A percentile compares a stretch with the other conserved stretches of the same genome.
phyloP scores from a whole-genome alignment of 345 rosid species.

The Orychophragmus violaceus region DNA sequence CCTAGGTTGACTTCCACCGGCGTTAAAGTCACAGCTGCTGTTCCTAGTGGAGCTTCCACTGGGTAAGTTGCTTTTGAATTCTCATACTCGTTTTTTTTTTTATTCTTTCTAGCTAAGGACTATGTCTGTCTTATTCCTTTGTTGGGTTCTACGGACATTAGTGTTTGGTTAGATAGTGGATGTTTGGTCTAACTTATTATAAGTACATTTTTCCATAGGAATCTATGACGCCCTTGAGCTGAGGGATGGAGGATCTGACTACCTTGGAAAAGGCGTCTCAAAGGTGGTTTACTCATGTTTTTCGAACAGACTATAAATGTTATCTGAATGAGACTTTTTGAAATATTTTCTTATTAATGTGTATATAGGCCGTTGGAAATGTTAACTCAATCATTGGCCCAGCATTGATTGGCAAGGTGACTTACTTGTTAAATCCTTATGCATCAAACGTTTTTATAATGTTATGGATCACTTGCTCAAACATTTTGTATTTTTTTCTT shows the following conservation, averaged over 20 bases:
- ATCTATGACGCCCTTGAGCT: conserved; percentile 85
- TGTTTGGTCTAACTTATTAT: background rate
- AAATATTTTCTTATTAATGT: background rate
- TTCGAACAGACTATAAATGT: background rate
- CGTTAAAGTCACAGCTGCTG: conserved; percentile 58
- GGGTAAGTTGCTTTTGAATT: conserved; percentile 38
- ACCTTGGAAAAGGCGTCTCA: conserved; percentile 88
- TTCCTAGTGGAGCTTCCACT: conserved; percentile 95
- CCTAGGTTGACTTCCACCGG: conserved; percentile 59
- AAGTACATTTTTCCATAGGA: conserved; percentile 47
- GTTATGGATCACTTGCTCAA: background rate
- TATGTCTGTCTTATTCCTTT: background rate
- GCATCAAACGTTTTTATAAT: background rate
- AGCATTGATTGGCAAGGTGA: conserved; percentile 84
- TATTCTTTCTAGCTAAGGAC: background rate
- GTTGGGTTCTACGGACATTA: background rate
- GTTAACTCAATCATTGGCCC: conserved; percentile 78
- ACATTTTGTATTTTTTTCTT: background rate
- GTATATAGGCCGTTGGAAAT: conserved; percentile 70
- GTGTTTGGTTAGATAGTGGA: background rate
- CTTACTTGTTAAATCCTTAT: background rate
- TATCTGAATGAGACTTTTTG: background rate
- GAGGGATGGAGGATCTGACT: conserved; percentile 93
- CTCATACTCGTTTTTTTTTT: background rate
- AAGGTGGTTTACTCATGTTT: conserved; percentile 39